Base-by-base conservation (phyloP, 176 grass and related monocot genomes). In the Phragmites australis region DNA sequence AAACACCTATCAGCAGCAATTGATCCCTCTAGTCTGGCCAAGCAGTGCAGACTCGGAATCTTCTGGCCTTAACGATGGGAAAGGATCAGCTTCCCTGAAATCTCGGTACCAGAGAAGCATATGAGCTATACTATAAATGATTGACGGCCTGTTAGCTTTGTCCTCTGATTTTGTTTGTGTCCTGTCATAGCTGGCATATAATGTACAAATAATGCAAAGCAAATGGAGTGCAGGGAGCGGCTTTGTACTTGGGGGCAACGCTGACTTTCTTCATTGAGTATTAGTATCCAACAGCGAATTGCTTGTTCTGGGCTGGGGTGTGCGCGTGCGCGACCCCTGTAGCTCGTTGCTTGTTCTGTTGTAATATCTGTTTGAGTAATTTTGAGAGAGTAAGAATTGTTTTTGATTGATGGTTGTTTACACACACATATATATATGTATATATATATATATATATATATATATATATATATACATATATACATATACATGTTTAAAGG, bases 101-200 rank as follows among this genome's bases (percentile, higher is more conserved):
- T 65, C 86, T 45, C 90, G 88, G n/a, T 95, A 93, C 55, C 97
- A 99, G 60, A 91, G 87, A 85, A 89, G 90, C 47, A 13, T 91
- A 88, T 99, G 86, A 91, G 49, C 59, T 23, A 55, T 73, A 47
- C 61, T 66, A 51, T 77, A 63, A 84, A 82, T 73, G 65, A 72
- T 82, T 84, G 32, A 80, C 26, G 51, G 64, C 65, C 75, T 40
- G 31, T 76, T 88, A 78, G 81, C 82, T 81, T 25, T 50, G 39
- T 25, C 9, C 1, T 69, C 76, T 89, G 77, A 85, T 85, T 85
- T 76, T 76, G 70, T 54, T 75, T 64, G 43, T 81, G 66, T 80
- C 68, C 71, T 84, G 56, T 59, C 48, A 56, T 68, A 74, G 62
- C 79, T 45, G 49, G 68, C 72, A 79, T 84, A 84, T 92, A 65